Conservation (phyloP, 2,329 filamentous ascomycete genomes). For the Nemania sp. region DNA sequence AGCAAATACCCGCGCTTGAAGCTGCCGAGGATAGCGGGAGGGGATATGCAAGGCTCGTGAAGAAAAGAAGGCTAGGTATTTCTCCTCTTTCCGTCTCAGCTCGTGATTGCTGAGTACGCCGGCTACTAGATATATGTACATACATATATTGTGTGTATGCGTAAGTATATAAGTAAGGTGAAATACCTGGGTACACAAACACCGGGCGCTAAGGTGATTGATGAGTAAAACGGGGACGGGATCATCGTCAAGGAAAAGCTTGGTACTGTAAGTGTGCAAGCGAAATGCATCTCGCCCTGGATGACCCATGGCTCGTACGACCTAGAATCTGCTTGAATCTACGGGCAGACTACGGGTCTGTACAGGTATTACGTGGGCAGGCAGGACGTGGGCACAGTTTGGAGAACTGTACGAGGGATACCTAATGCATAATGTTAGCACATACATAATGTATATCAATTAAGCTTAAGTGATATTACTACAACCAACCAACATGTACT, state of each 20-base stretch:
- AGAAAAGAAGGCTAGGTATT: conserved; percentile 29
- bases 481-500: neutral
- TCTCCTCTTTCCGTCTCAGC: neutral
- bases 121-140: neutral
- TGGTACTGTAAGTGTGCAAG: neutral
- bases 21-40: neutral
- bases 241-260: neutral
- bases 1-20: neutral
- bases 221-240: conserved; percentile 32
- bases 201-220: conserved; percentile 30
- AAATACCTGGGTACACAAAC: conserved; percentile 6
- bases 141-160: neutral
- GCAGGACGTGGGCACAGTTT: conserved; percentile 15
- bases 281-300: conserved; percentile 7
- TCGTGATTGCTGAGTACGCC: conserved; percentile 9
- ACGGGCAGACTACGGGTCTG: neutral
- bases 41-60: conserved; percentile 32
- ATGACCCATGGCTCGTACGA: conserved; percentile 23
- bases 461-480: conserved; percentile 22
- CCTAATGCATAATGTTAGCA: conserved; percentile 2
- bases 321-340: neutral
- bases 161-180: too few relatives aligned
- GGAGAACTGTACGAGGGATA: neutral
- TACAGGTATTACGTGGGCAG: neutral
- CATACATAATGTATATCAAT: conserved; percentile 1